Evolutionary conservation across 768 basidiomycete genomes (phyloP).

Genomic region (Trametes gibbosa): DNA sequence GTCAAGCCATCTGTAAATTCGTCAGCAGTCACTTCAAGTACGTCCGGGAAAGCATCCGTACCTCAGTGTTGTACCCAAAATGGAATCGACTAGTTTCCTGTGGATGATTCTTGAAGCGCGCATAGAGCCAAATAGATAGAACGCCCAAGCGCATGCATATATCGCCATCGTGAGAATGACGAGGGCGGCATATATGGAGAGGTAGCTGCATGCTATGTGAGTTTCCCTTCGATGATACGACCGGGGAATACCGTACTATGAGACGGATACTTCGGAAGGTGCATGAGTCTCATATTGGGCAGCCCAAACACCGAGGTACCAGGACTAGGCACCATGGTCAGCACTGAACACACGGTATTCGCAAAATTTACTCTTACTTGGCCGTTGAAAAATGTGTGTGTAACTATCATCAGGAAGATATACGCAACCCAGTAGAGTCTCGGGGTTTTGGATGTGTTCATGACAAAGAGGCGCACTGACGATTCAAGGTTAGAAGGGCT

Average conservation of each 20-base stretch:
- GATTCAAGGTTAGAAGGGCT: background rate
- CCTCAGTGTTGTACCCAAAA: slow-evolving; percentile 60
- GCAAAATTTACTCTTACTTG: background rate
- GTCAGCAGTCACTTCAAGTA: background rate
- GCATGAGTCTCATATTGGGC: slow-evolving; percentile 21
- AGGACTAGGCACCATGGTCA: slow-evolving; percentile 28
- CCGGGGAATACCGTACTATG: slow-evolving; percentile 13
- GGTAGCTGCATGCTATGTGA: slow-evolving; percentile 38
- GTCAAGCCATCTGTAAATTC: slow-evolving; percentile 33
- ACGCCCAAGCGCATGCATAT: slow-evolving; percentile 10
- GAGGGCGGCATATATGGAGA: slow-evolving; percentile 39
- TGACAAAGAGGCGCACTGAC: slow-evolving; percentile 1
- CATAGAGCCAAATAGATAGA: slow-evolving; percentile 44
- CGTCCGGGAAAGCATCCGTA: slow-evolving; percentile 35
- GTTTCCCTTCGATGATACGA: background rate
- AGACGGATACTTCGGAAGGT: slow-evolving; percentile 13
- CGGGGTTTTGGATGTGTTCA: background rate
- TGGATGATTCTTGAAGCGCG: slow-evolving; percentile 58
- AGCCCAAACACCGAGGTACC: slow-evolving; percentile 40
- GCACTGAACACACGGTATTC: background rate
- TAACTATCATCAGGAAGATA: background rate
- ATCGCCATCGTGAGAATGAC: slow-evolving; percentile 23
- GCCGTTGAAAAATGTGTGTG: background rate
- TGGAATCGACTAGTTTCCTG: slow-evolving; percentile 44
- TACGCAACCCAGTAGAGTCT: slow-evolving; percentile 3